Conservation (phyloP, 2,329 filamentous ascomycete genomes). For the Pezicula radicicola region DNA sequence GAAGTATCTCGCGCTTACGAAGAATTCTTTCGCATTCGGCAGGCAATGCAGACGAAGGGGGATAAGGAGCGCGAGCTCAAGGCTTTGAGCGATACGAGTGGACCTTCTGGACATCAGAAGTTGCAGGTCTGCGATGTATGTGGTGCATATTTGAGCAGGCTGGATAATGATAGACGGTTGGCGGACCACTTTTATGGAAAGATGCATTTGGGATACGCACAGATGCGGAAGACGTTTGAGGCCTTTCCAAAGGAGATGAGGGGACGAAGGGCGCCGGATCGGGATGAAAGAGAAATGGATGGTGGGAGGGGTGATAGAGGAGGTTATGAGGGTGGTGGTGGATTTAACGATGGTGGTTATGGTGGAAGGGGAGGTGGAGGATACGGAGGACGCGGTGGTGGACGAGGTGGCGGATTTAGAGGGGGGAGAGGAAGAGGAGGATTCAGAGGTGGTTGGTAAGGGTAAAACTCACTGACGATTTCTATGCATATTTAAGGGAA, state of each 20-base stretch:
- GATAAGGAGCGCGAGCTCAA: slow-evolving; percentile 88
- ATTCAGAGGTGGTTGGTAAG: slow-evolving; percentile 24
- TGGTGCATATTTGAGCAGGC: slow-evolving; percentile 84
- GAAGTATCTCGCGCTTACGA: slow-evolving; percentile 79
- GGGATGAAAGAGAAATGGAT: slow-evolving; percentile 32
- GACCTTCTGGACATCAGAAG: slow-evolving; percentile 94
- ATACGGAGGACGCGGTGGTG: slow-evolving; percentile 19
- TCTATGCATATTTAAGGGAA: slow-evolving; percentile 3
- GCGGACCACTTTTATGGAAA: slow-evolving; percentile 99
- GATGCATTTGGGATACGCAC: slow-evolving; percentile 97
- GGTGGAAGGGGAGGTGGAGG: slow-evolving; percentile 16
- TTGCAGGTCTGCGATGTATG: slow-evolving; percentile 98
- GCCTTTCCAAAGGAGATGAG: slow-evolving; percentile 84
- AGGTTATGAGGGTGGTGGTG: slow-evolving; percentile 23
- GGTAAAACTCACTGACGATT: slow-evolving; percentile 8
- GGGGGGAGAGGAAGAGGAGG: slow-evolving; percentile 7
- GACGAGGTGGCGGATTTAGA: slow-evolving; percentile 18
- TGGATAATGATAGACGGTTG: slow-evolving; percentile 91
- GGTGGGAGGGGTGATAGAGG: slow-evolving; percentile 37
- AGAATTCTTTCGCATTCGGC: slow-evolving; percentile 82
- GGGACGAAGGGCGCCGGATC: slow-evolving; percentile 59
- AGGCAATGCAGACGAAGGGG: slow-evolving; percentile 76
- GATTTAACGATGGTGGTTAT: slow-evolving; percentile 13
- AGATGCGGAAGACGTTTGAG: slow-evolving; percentile 94
- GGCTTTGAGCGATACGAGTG: slow-evolving; percentile 84